Conservation (phyloP, 129 eudicot genomes). For the Tanacetum coccineum region DNA sequence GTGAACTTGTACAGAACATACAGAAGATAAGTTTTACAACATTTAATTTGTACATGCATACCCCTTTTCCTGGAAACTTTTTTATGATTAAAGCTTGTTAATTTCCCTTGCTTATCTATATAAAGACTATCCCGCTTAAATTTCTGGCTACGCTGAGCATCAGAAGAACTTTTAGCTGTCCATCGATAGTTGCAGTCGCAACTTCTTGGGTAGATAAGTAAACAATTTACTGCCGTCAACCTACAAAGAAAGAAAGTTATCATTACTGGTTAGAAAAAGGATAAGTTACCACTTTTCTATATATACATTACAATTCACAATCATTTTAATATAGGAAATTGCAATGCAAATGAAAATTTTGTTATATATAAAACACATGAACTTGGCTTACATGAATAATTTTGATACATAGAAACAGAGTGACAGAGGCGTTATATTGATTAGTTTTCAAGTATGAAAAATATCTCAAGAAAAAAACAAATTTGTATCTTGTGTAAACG, state of each 20-base stretch:
- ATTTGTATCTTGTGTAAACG: constrained; percentile 31
- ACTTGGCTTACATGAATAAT: too few relatives aligned
- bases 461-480: constrained; percentile 24
- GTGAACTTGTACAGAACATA: too few relatives aligned
- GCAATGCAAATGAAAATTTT: too few relatives aligned
- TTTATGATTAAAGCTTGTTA: constrained; percentile 53
- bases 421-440: background rate
- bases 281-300: background rate
- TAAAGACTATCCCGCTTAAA: constrained; percentile 63
- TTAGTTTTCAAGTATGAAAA: background rate
- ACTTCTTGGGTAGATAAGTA: constrained; percentile 31
- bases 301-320: too few relatives aligned
- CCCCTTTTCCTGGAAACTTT: constrained; percentile 81
- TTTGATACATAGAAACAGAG: background rate
- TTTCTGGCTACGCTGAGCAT: constrained; percentile 39
- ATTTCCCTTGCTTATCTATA: constrained; percentile 58
- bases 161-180: constrained; percentile 36
- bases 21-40: too few relatives aligned
- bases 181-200: constrained; percentile 32
- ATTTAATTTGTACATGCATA: too few relatives aligned
- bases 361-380: too few relatives aligned
- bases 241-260: constrained; percentile 37
- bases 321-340: too few relatives aligned
- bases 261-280: background rate
- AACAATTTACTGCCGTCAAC: constrained; percentile 45